Conservation (phyloP, 192 early-diverging fungal genomes). For the Diversispora epigaea region DNA sequence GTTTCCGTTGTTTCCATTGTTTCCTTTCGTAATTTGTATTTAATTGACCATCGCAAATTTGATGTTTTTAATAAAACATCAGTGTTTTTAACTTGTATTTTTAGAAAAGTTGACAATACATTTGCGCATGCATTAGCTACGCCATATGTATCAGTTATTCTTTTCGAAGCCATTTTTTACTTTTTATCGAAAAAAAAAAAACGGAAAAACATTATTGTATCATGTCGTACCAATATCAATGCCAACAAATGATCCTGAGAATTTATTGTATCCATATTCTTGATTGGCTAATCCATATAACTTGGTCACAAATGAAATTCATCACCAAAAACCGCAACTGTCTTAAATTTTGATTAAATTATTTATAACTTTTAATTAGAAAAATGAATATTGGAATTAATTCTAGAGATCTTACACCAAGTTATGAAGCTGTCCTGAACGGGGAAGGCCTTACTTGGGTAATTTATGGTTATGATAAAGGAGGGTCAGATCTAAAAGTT, state of each 20-base stretch:
- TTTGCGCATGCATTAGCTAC: neutral
- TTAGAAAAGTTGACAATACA: neutral
- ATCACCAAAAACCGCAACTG: no score
- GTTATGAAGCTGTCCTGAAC: conserved; percentile 64
- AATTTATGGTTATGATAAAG: conserved; percentile 74
- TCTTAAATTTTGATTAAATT: no score
- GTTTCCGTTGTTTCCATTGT: no score
- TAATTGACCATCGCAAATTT: conserved; percentile 23
- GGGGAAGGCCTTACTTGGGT: conserved; percentile 67
- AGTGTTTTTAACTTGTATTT: conserved; percentile 11
- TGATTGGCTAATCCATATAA: no score
- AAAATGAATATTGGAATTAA: conserved; percentile 17
- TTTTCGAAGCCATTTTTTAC: neutral
- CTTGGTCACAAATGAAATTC: no score
- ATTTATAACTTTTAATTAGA: no score
- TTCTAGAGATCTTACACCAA: conserved; percentile 58
- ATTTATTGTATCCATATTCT: no score
- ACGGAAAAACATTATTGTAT: no score
- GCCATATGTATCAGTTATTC: neutral
- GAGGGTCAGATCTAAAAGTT: conserved; percentile 65
- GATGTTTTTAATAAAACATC: conserved; percentile 24
- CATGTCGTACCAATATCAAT: no score
- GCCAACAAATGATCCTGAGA: no score
- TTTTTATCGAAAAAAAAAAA: no score
- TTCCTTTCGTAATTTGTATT: neutral